These are phyloP conservation scores for Magnaporthales sp. DNA, from an alignment of 2,329 filamentous ascomycete species.

Conservation along the genomic window DNA sequence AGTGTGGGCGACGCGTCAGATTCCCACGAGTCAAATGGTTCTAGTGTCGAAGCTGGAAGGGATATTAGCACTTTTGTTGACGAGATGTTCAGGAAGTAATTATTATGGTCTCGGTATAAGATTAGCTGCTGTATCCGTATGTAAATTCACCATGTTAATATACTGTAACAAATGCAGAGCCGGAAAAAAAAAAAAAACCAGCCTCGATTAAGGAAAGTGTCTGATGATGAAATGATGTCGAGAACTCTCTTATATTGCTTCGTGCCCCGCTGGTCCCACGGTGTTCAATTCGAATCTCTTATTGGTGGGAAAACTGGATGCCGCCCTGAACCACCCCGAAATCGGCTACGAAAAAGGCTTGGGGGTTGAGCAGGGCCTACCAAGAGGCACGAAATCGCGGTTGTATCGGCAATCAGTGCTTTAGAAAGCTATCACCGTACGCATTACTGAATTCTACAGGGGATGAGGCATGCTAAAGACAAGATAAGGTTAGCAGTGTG, in stretches of 20 bases:
- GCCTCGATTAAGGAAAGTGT: too few relatives aligned
- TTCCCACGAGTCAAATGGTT: background rate
- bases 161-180: background rate
- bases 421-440: background rate
- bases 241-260: background rate
- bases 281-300: background rate
- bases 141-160: background rate
- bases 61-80: background rate
- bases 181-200: background rate
- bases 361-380: background rate
- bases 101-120: background rate
- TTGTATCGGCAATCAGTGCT: background rate
- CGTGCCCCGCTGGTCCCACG: background rate
- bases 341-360: background rate
- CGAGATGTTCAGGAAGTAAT: background rate
- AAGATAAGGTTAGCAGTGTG: background rate
- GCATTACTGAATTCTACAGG: background rate
- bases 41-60: background rate
- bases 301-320: background rate
- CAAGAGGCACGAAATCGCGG: background rate
- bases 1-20: background rate
- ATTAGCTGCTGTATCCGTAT: background rate
- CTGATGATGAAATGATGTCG: background rate
- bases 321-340: too few relatives aligned
- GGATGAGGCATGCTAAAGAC: background rate